Evolutionary conservation across 2,329 filamentous ascomycete genomes (phyloP).

Genomic region (Venturia pyrina): DNA sequence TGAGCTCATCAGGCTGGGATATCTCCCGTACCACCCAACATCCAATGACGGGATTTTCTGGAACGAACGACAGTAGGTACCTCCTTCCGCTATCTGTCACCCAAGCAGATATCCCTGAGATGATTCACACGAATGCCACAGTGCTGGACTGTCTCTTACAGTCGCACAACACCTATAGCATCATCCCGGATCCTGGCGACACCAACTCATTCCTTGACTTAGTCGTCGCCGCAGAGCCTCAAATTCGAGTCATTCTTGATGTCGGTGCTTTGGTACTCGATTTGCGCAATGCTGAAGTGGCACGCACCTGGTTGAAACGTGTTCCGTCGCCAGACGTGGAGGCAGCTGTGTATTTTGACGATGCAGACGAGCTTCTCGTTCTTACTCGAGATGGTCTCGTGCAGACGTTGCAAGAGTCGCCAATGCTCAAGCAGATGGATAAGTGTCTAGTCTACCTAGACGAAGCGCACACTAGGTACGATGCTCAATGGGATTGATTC

Average conservation of each 20-base stretch:
- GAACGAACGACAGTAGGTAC: slow-evolving; percentile 53
- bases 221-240: slow-evolving; percentile 29
- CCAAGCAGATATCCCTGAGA: slow-evolving; percentile 44
- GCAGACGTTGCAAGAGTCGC: slow-evolving; percentile 47
- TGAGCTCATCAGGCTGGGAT: slow-evolving; percentile 60
- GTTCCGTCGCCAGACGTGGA: slow-evolving; percentile 20
- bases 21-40: slow-evolving; percentile 39
- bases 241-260: slow-evolving; percentile 54
- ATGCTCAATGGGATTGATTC: too few relatives aligned
- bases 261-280: slow-evolving; percentile 63
- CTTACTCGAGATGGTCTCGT: slow-evolving; percentile 38
- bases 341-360: slow-evolving; percentile 47
- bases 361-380: slow-evolving; percentile 45
- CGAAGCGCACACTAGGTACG: slow-evolving; percentile 52
- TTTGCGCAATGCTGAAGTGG: slow-evolving; percentile 47
- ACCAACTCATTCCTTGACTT: slow-evolving; percentile 35
- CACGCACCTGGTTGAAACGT: slow-evolving; percentile 41
- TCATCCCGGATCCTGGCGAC: slow-evolving; percentile 3
- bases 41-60: slow-evolving; percentile 57
- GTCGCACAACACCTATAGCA: slow-evolving; percentile 36
- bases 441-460: slow-evolving; percentile 59
- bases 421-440: slow-evolving; percentile 47
- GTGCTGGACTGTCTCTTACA: slow-evolving; percentile 51
- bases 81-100: slow-evolving; percentile 47
- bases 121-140: slow-evolving; percentile 57